Base-by-base conservation (phyloP, 352 stramenopile genomes). In the Pythium diclinum region DNA sequence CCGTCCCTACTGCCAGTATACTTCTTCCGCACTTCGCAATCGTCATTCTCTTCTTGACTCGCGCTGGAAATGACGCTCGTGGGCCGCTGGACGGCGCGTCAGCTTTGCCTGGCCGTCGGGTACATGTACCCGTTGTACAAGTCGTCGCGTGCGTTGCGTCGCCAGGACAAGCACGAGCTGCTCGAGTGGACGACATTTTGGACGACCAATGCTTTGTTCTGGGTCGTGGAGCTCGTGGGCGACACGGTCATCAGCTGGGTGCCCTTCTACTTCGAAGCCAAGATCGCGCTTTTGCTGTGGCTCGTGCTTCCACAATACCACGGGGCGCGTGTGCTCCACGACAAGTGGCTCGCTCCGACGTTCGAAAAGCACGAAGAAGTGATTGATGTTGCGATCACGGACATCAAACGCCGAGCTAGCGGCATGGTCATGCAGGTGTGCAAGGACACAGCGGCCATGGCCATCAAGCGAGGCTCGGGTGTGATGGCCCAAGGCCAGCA, bases 211-310 rank as follows among this genome's bases (percentile, higher is more conserved):
- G 83, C 81, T 3, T 47, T 86, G 14, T 88, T 89, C 53, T 78
- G 72, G 69, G 73, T 74, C 0, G 63, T 85, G 5, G 83, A 92
- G 68, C 76, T 79, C 36, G 72, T 91, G 21, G 77, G 77, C 23
- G 83, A 89, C 64, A 79, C 75, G 0, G 59, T 79, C 51, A 73
- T 88, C 25, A 66, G 64, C 2, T 91, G 79, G 78, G 51, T 91
- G 54, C 81, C 83, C 7, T 85, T 92, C 65, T 92, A 92, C 71
- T 80, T 78, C 19, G 83, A 90, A 58, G 76, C 78, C 63, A 92
- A 92, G 70, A 77, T 92, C 59, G 73, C 74, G 49, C 62, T 87
- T 16, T 60, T 92, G n/a, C 73, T 77, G 28, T 92, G 83, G 83
- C 76, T 92, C 28, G 83, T 86, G 30, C 34, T 92, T 48, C 83